Evolutionary conservation across 2,329 filamentous ascomycete genomes (phyloP), one percentile per base, ranked within the genome.

Genomic region (Pyrenophora seminiperda): DNA sequence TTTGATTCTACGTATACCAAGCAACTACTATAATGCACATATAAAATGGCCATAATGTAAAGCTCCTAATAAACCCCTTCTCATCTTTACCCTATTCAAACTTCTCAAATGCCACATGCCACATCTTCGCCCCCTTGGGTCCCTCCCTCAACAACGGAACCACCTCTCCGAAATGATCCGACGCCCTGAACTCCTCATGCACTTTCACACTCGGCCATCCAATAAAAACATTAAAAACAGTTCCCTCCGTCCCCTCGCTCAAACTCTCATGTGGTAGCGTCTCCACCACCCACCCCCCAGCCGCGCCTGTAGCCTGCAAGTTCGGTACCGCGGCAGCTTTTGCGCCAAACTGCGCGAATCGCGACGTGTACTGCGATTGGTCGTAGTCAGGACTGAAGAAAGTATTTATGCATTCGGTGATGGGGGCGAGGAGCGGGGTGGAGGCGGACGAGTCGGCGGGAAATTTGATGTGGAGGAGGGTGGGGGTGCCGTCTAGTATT

Each of bases 131-230:
- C 33, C 67, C 75, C 57, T 73, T 71, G 17, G 72, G 61, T 41
- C 70, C 76, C 42, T 75, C 71, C 50, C 76, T 73, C 56, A 83
- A 50, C 22, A 72, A 63, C 40, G 50, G 48, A 50, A 80, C 75
- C 13, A 73, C 67, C 17, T 72, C 64, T 27, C 60, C 64, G 62
- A 83, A 83, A 19, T 65, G 70, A 53, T 75, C 67, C 20, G 76
- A 77, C 55, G 78, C 68, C 45, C 75, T 69, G 24, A 75, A 80
- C 40, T 66, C 66, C 73, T 76, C 68, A 64, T 84, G 82, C 39
- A 70, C 71, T 29, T 81, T 77, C 15, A 79, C 70, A 58, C 72
- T 79, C 41, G 76, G 67, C 82, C 82, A 84, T 4, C 81, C 81
- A 45, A 81, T 68, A 14, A 73, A 71, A n/a, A 75, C 50, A 3